Evolutionary conservation across 78 protist species (phyloP).

Genomic region (slime mould (Dictyostelium discoideum)): DNA sequence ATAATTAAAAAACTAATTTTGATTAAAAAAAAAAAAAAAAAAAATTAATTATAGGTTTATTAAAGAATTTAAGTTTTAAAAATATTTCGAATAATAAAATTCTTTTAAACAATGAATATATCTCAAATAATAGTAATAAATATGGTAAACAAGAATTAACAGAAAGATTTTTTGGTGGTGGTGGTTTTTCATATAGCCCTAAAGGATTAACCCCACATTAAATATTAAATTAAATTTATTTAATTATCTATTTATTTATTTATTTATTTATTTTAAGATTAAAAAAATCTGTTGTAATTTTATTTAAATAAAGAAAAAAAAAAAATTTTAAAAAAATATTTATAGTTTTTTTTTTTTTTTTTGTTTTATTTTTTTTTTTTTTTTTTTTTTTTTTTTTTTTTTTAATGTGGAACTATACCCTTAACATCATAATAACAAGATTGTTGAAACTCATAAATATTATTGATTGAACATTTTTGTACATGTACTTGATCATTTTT

Average conservation of each 20-base stretch:
- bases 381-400: not conserved
- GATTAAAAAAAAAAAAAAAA: not conserved
- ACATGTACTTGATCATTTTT: not conserved
- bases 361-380: not conserved
- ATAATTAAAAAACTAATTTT: not conserved
- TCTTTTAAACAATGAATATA: not conserved
- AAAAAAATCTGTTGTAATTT: not conserved
- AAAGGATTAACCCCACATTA: conserved; percentile 1
- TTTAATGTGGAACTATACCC: not conserved
- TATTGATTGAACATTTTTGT: not conserved
- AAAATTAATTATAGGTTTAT: not conserved
- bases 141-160: not conserved
- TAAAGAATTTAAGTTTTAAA: not conserved
- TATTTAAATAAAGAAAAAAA: not conserved
- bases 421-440: not conserved
- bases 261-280: not conserved
- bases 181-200: not conserved
- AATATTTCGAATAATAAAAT: not conserved
- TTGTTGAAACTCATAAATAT: not conserved
- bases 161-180: not conserved
- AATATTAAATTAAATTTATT: not conserved
- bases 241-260: not conserved
- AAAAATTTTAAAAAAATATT: not conserved
- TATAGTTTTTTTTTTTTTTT: not conserved
- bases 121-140: not conserved